Conservation (phyloP, 345 rosid species). For the Trapa bicornis region DNA sequence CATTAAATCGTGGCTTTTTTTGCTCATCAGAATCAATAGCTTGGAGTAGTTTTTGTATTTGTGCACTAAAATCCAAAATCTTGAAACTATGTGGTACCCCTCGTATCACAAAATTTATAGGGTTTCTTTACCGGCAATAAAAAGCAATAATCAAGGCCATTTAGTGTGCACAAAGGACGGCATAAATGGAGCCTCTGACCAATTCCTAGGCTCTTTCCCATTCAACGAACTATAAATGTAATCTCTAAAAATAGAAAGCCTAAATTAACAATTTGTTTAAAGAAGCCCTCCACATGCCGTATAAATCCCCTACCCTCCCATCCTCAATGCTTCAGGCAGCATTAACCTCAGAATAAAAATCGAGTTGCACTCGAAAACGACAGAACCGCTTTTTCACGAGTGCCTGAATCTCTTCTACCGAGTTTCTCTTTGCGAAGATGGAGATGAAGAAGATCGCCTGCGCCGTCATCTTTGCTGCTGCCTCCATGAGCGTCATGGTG, state of each 20-base stretch:
- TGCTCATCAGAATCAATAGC: too few species aligned
- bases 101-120: too few species aligned
- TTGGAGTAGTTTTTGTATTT: too few species aligned
- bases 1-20: too few species aligned
- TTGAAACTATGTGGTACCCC: too few species aligned
- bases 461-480: constrained; percentile 38
- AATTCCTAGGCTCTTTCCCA: too few species aligned
- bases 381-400: neutral
- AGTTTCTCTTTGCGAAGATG: constrained; percentile 15
- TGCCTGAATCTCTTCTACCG: neutral
- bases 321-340: neutral
- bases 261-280: neutral
- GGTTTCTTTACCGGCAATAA: too few species aligned
- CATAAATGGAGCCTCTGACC: too few species aligned
- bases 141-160: too few species aligned
- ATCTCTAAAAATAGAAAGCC: neutral
- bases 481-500: constrained; percentile 38
- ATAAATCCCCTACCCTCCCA: neutral
- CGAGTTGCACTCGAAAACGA: neutral
- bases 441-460: constrained; percentile 46
- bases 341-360: neutral
- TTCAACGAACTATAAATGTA: neutral
- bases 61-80: too few species aligned
- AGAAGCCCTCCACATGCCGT: neutral
- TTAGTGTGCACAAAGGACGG: too few species aligned